These are phyloP conservation scores for Rhizopogon vulgaris DNA, from an alignment of 768 basidiomycete genomes.

Conservation along the genomic window DNA sequence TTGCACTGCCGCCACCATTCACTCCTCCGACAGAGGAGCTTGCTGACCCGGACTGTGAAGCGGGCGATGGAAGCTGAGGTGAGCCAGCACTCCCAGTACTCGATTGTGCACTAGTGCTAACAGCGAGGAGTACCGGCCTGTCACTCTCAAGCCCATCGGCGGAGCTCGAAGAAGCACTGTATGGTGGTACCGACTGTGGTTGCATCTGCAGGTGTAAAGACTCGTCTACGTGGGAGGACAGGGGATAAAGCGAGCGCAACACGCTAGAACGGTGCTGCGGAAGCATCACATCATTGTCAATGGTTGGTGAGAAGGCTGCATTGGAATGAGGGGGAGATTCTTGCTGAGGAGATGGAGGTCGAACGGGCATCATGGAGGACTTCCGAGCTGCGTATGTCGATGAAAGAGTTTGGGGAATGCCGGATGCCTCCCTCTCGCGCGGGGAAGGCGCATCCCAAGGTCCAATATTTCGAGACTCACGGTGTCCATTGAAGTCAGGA, in stretches of 20 bases:
- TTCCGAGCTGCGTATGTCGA: slow-evolving; percentile 24
- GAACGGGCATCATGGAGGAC: slow-evolving; percentile 11
- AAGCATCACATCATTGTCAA: slow-evolving; percentile 28
- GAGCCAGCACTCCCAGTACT: slow-evolving; percentile 41
- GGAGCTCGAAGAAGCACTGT: slow-evolving; percentile 36
- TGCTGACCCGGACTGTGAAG: slow-evolving; percentile 53
- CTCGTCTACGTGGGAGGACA: slow-evolving; percentile 20
- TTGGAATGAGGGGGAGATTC: slow-evolving; percentile 19
- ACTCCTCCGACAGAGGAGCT: slow-evolving; percentile 24
- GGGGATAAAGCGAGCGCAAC: slow-evolving; percentile 20
- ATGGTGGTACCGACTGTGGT: slow-evolving; percentile 29
- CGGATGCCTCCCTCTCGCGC: slow-evolving; percentile 22
- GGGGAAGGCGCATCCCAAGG: slow-evolving; percentile 28
- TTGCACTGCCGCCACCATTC: slow-evolving; percentile 23
- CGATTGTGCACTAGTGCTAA: slow-evolving; percentile 39
- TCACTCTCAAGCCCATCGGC: slow-evolving; percentile 36
- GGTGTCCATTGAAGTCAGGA: slow-evolving; percentile 2
- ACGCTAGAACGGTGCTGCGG: slow-evolving; percentile 23
- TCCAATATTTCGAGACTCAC: slow-evolving; percentile 17
- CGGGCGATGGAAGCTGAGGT: slow-evolving; percentile 73
- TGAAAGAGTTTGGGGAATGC: slow-evolving; percentile 16
- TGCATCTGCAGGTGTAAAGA: slow-evolving; percentile 12
- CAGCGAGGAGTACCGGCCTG: slow-evolving; percentile 27
- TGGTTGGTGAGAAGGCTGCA: slow-evolving; percentile 18
- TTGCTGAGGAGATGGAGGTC: slow-evolving; percentile 21